These are phyloP conservation scores for Asterochloris erici DNA, from an alignment of 139 green algal species.

Conservation along the genomic window DNA sequence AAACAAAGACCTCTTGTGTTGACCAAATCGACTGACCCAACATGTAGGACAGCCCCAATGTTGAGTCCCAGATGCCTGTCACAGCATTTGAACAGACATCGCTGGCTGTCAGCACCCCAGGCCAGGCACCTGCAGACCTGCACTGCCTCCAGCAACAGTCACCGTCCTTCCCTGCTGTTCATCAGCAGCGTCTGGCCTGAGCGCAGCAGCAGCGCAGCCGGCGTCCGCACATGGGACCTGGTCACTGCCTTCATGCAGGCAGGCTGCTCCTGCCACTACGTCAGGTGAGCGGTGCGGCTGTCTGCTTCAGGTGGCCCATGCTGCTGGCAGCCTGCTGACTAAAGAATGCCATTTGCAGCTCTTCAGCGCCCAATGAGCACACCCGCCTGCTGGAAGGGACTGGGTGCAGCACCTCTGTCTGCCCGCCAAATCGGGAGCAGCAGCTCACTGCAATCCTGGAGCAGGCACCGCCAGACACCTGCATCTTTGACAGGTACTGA, in stretches of 20 bases:
- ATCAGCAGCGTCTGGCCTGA: conserved; percentile 9
- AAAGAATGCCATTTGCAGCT: background rate
- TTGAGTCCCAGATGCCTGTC: too few relatives aligned
- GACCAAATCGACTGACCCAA: too few relatives aligned
- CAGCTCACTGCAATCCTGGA: conserved; percentile 4
- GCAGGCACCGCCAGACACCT: background rate
- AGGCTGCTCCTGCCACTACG: background rate
- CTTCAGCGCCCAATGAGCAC: conserved; percentile 18
- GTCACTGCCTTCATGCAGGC: background rate
- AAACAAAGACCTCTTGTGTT: too few relatives aligned
- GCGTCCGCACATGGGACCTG: conserved; percentile 2
- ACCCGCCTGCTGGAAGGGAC: background rate
- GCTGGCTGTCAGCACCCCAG: too few relatives aligned
- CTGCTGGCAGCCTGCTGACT: background rate
- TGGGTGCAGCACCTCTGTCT: conserved; percentile 5
- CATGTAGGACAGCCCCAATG: too few relatives aligned
- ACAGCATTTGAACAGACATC: too few relatives aligned
- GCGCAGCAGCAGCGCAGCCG: background rate
- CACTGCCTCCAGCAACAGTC: too few relatives aligned
- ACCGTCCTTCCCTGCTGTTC: background rate
- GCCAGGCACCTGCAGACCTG: too few relatives aligned
- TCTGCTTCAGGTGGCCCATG: background rate
- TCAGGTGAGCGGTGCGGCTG: background rate
- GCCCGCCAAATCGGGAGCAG: conserved; percentile 4
- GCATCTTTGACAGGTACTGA: conserved; percentile 19